A percentile compares a stretch with the other conserved stretches of the same genome.
Evolutionary conservation across 1,284 basidiomycete genomes (phyloP).

Genomic region (Apiotrichum siamense): DNA sequence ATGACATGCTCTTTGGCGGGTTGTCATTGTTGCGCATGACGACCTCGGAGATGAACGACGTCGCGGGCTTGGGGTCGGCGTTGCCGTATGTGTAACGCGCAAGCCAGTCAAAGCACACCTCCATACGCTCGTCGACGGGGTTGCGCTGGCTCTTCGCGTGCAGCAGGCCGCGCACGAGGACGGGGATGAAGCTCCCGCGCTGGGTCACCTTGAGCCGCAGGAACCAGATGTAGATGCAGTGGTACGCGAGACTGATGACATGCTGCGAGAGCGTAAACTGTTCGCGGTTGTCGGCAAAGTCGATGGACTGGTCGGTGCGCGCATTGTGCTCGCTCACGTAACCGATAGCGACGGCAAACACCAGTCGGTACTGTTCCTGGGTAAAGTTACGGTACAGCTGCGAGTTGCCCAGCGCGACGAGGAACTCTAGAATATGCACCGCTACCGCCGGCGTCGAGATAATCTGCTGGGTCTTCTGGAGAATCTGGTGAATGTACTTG

Average conservation of each 20-base stretch:
- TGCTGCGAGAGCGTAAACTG: conserved; percentile 92
- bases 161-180: conserved; percentile 80
- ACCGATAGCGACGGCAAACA: conserved; percentile 90
- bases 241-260: conserved; percentile 88
- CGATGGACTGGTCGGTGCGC: conserved; percentile 48
- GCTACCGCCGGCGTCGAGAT: conserved; percentile 91
- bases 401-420: conserved; percentile 77
- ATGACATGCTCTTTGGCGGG: conserved; percentile 57
- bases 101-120: conserved; percentile 98
- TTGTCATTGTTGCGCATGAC: conserved; percentile 44
- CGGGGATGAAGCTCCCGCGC: conserved; percentile 72
- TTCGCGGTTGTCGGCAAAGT: conserved; percentile 54
- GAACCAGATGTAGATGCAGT: conserved; percentile 93
- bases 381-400: conserved; percentile 86
- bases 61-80: conserved; percentile 82
- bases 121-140: conserved; percentile 79
- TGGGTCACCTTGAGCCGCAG: conserved; percentile 80
- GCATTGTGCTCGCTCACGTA: conserved; percentile 79
- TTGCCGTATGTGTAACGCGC: conserved; percentile 91
- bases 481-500: conserved; percentile 69
- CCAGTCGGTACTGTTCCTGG: conserved; percentile 83
- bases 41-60: conserved; percentile 67
- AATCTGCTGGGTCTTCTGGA: conserved; percentile 86
- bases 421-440: conserved; percentile 91
- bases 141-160: conserved; percentile 75